Base-by-base conservation (phyloP, 2,329 filamentous ascomycete species). In the Pseudocercospora fijiensis region DNA sequence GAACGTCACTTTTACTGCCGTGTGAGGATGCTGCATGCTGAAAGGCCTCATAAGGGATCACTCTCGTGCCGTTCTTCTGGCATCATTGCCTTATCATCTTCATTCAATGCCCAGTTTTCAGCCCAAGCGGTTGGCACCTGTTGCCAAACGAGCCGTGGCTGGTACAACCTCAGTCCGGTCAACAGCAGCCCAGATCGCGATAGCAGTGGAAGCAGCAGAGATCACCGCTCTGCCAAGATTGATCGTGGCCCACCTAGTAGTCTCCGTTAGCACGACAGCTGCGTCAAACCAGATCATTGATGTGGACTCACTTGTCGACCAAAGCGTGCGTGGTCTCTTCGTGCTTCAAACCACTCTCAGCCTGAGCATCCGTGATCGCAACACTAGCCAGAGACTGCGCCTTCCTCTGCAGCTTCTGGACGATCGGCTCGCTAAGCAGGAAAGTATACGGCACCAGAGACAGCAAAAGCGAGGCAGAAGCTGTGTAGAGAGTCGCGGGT, bases 381-480 rank as follows among this genome's bases (percentile, higher is more conserved):
- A 76, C 69, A 3, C 68, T 71, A 22, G 75, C 74, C 16, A 80
- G 76, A 55, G 78, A 74, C 5, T 79, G 73, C 10, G 75, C 78
- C 70, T 81, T 81, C n/a, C 71, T 72, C 52, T 78, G 64, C 49
- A 88, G 76, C 74, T 80, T 80, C 26, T 75, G 70, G 71, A 86
- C 85, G 33, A 82, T 80, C 0, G 77, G 76, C 33, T 68, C 68
- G 73, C 86, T 79, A 45, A 83, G 68, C 8, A 78, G 47, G 26
- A 80, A 28, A 0, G 83, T 86, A 73, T 84, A 88, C 6, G 85
- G 85, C 1, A 83, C 64, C 18, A 84, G 78, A 16, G 76, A 74
- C 0, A 81, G 67, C 58, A 82, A 76, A 13, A 86, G 70, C 4
- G 77, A 66, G 0, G 81, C 80, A 0, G 85, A 82, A 1, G 77